phyloP scores from a whole-genome alignment of 2,329 filamentous ascomycete genomes.

The Camillea tinctor region DNA sequence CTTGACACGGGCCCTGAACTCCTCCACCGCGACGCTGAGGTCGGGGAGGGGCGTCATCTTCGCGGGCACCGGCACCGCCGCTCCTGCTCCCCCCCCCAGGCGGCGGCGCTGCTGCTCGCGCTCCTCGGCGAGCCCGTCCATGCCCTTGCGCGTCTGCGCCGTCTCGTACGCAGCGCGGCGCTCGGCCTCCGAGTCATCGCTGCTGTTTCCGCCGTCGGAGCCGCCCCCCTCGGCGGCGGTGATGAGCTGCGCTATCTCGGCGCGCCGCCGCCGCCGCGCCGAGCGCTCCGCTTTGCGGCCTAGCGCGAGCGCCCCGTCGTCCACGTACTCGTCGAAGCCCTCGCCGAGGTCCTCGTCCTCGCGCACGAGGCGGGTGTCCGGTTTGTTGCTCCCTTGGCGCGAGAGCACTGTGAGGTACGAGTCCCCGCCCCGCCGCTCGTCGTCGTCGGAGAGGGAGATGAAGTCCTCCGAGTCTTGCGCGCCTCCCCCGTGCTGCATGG shows the following conservation, averaged over 20 bases:
- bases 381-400: constrained; percentile 39
- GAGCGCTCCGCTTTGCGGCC: constrained; percentile 78
- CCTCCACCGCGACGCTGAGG: constrained; percentile 65
- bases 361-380: constrained; percentile 69
- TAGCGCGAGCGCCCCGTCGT: constrained; percentile 76
- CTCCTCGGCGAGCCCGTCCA: constrained; percentile 64
- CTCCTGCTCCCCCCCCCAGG: constrained; percentile 31
- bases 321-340: constrained; percentile 88
- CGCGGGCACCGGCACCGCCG: constrained; percentile 59
- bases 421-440: constrained; percentile 34
- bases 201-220: constrained; percentile 50
- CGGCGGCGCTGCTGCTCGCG: constrained; percentile 41
- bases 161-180: constrained; percentile 81
- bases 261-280: constrained; percentile 62
- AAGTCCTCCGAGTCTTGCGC: constrained; percentile 53
- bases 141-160: constrained; percentile 82
- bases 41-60: constrained; percentile 77
- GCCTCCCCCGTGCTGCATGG: constrained; percentile 53
- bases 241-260: constrained; percentile 82
- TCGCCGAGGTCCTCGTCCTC: constrained; percentile 94
- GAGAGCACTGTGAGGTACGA: constrained; percentile 32
- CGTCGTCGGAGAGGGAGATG: constrained; percentile 61
- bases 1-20: constrained; percentile 58
- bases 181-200: constrained; percentile 69
- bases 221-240: constrained; percentile 67